Percentiles rank a stretch among this genome's conserved stretches.
Conservation (phyloP, 2,329 filamentous ascomycete species). For the Curvularia sp. region DNA sequence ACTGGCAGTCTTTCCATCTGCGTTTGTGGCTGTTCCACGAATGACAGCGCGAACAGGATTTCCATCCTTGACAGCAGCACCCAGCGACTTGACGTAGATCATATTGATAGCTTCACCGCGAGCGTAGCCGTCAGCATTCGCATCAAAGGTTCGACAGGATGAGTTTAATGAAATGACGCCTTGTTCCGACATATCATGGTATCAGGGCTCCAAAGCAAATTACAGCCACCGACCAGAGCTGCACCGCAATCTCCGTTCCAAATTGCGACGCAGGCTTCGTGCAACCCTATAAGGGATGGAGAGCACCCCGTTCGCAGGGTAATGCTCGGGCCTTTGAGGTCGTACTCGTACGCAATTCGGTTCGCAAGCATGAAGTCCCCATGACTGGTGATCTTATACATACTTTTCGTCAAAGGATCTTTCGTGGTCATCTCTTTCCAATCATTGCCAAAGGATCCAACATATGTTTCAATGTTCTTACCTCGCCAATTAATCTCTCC, state of each 20-base stretch:
- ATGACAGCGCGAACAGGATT: constrained; percentile 46
- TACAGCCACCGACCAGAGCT: constrained; percentile 29
- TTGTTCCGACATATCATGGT: constrained; percentile 23
- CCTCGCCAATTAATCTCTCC: constrained; percentile 17
- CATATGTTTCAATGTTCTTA: constrained; percentile 40
- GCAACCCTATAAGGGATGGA: not conserved
- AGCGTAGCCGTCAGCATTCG: constrained; percentile 33
- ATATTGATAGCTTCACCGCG: constrained; percentile 38
- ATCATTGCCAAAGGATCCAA: constrained; percentile 40
- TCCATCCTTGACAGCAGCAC: not conserved
- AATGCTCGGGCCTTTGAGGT: constrained; percentile 19
- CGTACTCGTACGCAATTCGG: constrained; percentile 35
- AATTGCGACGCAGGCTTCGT: constrained; percentile 6
- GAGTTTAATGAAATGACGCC: constrained; percentile 20
- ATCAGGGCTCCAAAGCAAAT: constrained; percentile 21
- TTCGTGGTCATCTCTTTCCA: constrained; percentile 16
- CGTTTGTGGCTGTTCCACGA: constrained; percentile 27
- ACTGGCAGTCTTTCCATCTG: constrained; percentile 26
- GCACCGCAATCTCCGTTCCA: constrained; percentile 16
- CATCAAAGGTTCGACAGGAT: constrained; percentile 33
- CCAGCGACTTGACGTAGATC: constrained; percentile 41
- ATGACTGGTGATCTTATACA: constrained; percentile 16
- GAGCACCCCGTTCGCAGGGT: not conserved
- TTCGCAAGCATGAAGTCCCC: constrained; percentile 33
- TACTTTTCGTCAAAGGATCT: constrained; percentile 1